Evolutionary conservation across 2,329 filamentous ascomycete species (phyloP), one percentile per base, ranked within the genome.

Genomic region (Hymenoscyphus albidus): DNA sequence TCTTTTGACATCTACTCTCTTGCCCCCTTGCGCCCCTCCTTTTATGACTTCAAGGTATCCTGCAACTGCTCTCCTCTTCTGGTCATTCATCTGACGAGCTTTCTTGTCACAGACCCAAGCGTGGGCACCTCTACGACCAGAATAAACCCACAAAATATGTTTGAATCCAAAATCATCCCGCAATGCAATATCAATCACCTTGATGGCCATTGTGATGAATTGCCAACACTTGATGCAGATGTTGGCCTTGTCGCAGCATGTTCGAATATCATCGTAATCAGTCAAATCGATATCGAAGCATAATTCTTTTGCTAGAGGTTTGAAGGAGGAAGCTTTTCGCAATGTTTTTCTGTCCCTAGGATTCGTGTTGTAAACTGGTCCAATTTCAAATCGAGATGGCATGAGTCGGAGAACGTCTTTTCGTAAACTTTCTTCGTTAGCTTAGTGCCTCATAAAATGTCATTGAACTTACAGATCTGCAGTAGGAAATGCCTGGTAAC

Each of bases 261-360:
- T 97, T 71, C 95, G 88, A 69, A 99, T 91, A 70, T 96, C 92
- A 76, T 99, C 95, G 78, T 99, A 99, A 79, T 98, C 95, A 62
- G 95, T 98, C 85, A 99, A 85, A 85, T 99, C 95, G 73, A 99
- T 98, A 89, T 99, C 95, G 77, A 99, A 98, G 72, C 97, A 97
- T 48, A 99, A 81, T 77, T 99, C 95, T 77, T 99, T 99, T 63
- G 91, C 85, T 39, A 97, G 77, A 0, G 95, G 94, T 68, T 89
- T 90, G 80, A 99, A 97, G 9, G 91, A 87, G 58, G 87, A 86
- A 42, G 88, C 85, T 77, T 93, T 94, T 62, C 89, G 87, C 40
- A 98, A 78, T 0, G 89, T 89, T 79, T 98, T 99, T 73, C 94
- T 88, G 73, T 99, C 95, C 71, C 93, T 89, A 0, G 95, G 95